A percentile compares a stretch with the other conserved stretches of the same genome.
These are phyloP conservation scores for Cladosporium sp. DNA, from an alignment of 2,329 filamentous ascomycete genomes.

Conservation along the genomic window DNA sequence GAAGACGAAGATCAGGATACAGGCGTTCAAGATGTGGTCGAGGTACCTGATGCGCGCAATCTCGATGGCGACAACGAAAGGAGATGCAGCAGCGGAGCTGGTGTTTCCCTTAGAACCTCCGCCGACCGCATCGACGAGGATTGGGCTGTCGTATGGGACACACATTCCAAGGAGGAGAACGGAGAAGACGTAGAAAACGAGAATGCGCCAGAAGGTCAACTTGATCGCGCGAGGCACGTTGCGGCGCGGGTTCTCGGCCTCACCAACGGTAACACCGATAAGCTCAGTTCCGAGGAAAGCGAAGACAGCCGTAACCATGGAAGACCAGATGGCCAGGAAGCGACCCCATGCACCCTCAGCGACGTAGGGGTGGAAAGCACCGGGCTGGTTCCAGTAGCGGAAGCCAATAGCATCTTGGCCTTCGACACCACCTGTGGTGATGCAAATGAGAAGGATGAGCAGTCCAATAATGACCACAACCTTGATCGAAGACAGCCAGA, in stretches of 20 bases:
- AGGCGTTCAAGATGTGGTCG: slow-evolving; percentile 67
- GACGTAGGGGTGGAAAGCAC: slow-evolving; percentile 41
- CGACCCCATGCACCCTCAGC: slow-evolving; percentile 32
- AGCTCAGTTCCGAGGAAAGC: slow-evolving; percentile 75
- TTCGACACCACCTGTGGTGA: slow-evolving; percentile 27
- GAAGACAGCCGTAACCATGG: slow-evolving; percentile 70
- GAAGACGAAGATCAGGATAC: slow-evolving; percentile 72
- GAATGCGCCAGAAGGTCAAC: slow-evolving; percentile 76
- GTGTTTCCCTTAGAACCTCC: slow-evolving; percentile 35
- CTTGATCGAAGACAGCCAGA: slow-evolving; percentile 46
- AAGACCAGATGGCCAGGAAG: slow-evolving; percentile 41
- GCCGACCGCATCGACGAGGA: slow-evolving; percentile 48
- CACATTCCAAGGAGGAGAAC: slow-evolving; percentile 73
- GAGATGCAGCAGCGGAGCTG: slow-evolving; percentile 53
- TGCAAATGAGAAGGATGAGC: slow-evolving; percentile 38
- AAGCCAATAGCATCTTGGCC: slow-evolving; percentile 36
- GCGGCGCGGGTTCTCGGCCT: slow-evolving; percentile 74
- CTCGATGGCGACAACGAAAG: slow-evolving; percentile 70
- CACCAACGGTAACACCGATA: slow-evolving; percentile 73
- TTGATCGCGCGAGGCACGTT: slow-evolving; percentile 75
- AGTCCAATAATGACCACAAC: slow-evolving; percentile 44
- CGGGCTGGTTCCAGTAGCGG: slow-evolving; percentile 41
- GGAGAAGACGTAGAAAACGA: slow-evolving; percentile 73
- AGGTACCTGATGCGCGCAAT: slow-evolving; percentile 60
- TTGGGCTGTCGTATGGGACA: slow-evolving; percentile 64